Base-by-base conservation (phyloP, 164 flowering plant genomes). In the Liriodendron chinense region DNA sequence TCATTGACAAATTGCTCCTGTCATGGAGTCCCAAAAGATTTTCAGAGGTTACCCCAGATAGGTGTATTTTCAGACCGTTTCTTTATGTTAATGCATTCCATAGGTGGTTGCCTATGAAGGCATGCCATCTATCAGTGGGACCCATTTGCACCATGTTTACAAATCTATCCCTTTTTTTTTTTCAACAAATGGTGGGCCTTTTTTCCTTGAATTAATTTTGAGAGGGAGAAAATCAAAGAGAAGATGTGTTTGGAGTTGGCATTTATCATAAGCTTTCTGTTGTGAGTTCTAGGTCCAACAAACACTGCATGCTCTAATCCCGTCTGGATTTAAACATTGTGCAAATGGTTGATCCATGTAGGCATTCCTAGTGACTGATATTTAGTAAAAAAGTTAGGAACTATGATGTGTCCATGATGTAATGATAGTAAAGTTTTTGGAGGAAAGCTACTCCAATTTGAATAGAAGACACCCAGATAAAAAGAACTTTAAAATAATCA, bases 11-110 rank as follows among this genome's bases (percentile, higher is more conserved):
- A 56, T 76, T 93, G 86, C 68, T 92, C 1, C 74, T 86, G 82
- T 92, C 96, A 48, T 95, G 99, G 99, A 80, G 84, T 63, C 97
- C 98, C n/a, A 87, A 78, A 59, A 89, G 74, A 49, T 90, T 93
- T 63, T 83, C 97, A 10, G 94, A 95, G 14, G 75, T 93, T 34
- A 92, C 87, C 75, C 79, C 87, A 47, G 92, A 95, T 6, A 93
- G 95, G 98, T 89, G 59, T 9, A 9, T 53, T 43, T 65, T 20
- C 6, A 28, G 56, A 18, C 34, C 50, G 23, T 12, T 74, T 56
- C 34, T 12, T 1, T 26, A 6, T 26, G 26, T 53, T 61, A 64
- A 21, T 47, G 43, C 43, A 34, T 5, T 34, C 5, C 43, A 34
- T 34, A 34, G 43, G 43, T 34, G 43, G 4, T 34, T 34, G 43